A percentile compares a stretch with the other conserved stretches of the same genome.
These are phyloP conservation scores for Leptographium galeiforme DNA, from an alignment of 2,329 filamentous ascomycete genomes.

Conservation along the genomic window DNA sequence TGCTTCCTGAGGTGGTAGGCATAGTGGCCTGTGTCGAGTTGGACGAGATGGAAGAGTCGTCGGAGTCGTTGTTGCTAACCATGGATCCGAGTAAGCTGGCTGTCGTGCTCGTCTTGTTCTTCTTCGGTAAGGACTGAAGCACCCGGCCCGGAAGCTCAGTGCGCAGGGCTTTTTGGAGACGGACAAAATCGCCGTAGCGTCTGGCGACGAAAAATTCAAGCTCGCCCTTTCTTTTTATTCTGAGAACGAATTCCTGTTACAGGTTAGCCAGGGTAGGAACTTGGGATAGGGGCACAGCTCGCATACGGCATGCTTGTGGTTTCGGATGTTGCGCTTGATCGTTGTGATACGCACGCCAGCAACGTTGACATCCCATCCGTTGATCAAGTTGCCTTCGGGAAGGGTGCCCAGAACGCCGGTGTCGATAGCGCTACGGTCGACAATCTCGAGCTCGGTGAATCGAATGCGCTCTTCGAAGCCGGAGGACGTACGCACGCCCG, in stretches of 20 bases:
- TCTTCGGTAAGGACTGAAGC: slow-evolving; percentile 72
- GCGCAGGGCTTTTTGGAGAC: slow-evolving; percentile 64
- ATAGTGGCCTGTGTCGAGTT: slow-evolving; percentile 52
- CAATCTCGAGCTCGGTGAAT: slow-evolving; percentile 93
- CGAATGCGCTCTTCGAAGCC: slow-evolving; percentile 95
- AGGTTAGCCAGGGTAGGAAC: neutral
- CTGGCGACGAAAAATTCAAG: slow-evolving; percentile 69
- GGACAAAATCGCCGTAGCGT: slow-evolving; percentile 77
- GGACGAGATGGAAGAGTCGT: slow-evolving; percentile 70
- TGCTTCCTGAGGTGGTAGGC: slow-evolving; percentile 14
- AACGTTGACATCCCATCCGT: slow-evolving; percentile 95
- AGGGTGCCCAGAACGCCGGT: slow-evolving; percentile 75
- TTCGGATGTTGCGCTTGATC: slow-evolving; percentile 72
- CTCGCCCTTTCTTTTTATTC: slow-evolving; percentile 66
- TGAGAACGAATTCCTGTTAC: slow-evolving; percentile 69
- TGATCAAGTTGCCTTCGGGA: slow-evolving; percentile 82
- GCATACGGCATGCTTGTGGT: slow-evolving; percentile 81
- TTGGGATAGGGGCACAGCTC: neutral
- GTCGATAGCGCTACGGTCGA: slow-evolving; percentile 85
- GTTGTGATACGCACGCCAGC: slow-evolving; percentile 72
- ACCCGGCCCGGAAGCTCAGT: slow-evolving; percentile 84
- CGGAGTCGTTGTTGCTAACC: slow-evolving; percentile 53
- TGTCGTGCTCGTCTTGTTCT: slow-evolving; percentile 73
- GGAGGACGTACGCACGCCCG: slow-evolving; percentile 85
- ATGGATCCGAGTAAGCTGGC: slow-evolving; percentile 39